phyloP scores from a whole-genome alignment of 768 basidiomycete genomes.

The Pulveroboletus sp. region DNA sequence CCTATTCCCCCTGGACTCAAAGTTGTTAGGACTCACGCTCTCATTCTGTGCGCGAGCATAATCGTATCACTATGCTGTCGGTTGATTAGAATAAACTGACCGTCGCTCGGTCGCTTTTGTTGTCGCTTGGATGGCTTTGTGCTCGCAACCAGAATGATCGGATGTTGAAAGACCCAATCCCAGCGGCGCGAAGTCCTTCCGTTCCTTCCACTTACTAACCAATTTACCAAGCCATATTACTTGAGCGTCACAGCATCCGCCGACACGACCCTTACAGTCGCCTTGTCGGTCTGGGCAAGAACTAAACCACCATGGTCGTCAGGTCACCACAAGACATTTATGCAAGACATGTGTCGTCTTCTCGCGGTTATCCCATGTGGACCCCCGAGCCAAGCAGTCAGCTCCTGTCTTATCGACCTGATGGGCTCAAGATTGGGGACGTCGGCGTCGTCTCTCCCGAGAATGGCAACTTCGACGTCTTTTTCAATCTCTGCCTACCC shows the following conservation, averaged over 20 bases:
- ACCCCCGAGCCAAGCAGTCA: conserved; percentile 29
- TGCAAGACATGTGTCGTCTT: conserved; percentile 19
- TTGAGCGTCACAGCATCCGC: conserved; percentile 12
- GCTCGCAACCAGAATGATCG: not conserved
- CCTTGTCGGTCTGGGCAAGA: not conserved
- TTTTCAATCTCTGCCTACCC: conserved; percentile 37
- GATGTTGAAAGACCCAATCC: conserved; percentile 5
- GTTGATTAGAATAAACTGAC: not conserved
- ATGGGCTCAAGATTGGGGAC: conserved; percentile 36
- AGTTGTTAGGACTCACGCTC: not conserved
- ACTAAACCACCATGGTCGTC: conserved; percentile 15
- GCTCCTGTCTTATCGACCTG: conserved; percentile 22
- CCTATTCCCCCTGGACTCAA: not conserved
- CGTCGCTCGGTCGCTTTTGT: not conserved
- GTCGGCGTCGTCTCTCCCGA: conserved; percentile 33
- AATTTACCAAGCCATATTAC: conserved; percentile 4
- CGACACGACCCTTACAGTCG: not conserved
- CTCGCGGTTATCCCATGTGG: conserved; percentile 36
- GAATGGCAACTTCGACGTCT: conserved; percentile 33
- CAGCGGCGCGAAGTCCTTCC: not conserved
- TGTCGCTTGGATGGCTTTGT: conserved; percentile 14
- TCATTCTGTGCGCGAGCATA: not conserved
- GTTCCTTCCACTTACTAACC: conserved; percentile 6
- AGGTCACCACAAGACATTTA: conserved; percentile 25
- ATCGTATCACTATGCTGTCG: conserved; percentile 5